Evolutionary conservation across 495 filamentous ascomycete species (phyloP).

Genomic region (Cryomyces antarcticus): DNA sequence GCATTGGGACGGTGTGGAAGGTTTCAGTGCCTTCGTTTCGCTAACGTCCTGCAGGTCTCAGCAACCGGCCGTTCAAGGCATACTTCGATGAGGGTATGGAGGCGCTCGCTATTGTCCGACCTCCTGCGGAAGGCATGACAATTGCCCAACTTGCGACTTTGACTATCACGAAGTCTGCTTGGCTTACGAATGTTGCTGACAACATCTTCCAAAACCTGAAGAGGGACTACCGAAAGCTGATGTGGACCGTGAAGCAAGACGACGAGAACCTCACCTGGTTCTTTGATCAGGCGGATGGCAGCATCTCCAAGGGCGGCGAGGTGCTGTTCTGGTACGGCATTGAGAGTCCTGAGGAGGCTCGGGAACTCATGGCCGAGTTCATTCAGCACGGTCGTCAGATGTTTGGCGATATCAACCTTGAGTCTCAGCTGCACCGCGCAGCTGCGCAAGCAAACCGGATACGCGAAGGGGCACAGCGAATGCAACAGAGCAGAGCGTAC

Average conservation of each 20-base stretch:
- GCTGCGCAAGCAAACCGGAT: slow-evolving; percentile 35
- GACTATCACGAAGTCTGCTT: slow-evolving; percentile 86
- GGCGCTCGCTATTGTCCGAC: slow-evolving; percentile 80
- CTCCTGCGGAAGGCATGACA: slow-evolving; percentile 30
- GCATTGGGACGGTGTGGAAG: no score
- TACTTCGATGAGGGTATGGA: slow-evolving; percentile 97
- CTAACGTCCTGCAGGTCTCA: slow-evolving; percentile 32
- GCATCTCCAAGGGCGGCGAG: slow-evolving; percentile 61
- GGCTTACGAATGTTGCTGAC: slow-evolving; percentile 92
- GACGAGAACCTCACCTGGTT: slow-evolving; percentile 99
- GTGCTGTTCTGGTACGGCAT: slow-evolving; percentile 97
- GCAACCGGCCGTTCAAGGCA: slow-evolving; percentile 65
- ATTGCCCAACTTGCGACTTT: slow-evolving; percentile 76
- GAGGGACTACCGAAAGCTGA: slow-evolving; percentile 77
- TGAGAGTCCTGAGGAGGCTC: slow-evolving; percentile 66
- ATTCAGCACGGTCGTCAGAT: slow-evolving; percentile 62
- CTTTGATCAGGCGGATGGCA: slow-evolving; percentile 92
- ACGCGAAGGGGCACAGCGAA: slow-evolving; percentile 2
- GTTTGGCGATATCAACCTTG: slow-evolving; percentile 81
- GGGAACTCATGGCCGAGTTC: slow-evolving; percentile 76
- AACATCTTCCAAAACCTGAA: slow-evolving; percentile 88
- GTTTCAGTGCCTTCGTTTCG: no score
- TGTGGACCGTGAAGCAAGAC: slow-evolving; percentile 93
- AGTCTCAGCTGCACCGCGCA: slow-evolving; percentile 61
- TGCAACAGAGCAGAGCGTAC: slow-evolving; percentile 1